Conservation (phyloP, 2,329 filamentous ascomycete species). For the Aspergillus tubingensis region DNA sequence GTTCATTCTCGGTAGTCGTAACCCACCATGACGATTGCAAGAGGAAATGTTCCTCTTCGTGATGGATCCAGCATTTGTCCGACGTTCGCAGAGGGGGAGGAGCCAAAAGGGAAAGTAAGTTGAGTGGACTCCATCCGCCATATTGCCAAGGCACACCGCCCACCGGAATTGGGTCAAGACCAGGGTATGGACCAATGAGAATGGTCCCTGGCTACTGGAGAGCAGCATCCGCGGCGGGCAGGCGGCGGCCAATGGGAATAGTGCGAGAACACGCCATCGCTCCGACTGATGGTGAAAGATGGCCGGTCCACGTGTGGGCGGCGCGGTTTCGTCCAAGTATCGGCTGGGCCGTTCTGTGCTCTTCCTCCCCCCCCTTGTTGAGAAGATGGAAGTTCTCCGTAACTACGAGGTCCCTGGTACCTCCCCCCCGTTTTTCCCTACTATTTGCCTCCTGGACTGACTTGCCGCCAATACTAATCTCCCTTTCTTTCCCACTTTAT, state of each 20-base stretch:
- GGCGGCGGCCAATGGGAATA: conserved; percentile 27
- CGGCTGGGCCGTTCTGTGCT: not conserved
- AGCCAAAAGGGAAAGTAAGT: not conserved
- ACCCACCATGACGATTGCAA: not conserved
- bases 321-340: not conserved
- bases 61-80: not conserved
- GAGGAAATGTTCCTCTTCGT: not conserved
- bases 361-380: not conserved
- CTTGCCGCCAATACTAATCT: too few species aligned
- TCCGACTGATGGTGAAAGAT: conserved; percentile 34
- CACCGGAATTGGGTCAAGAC: not conserved
- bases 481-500: too few species aligned
- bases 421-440: not conserved
- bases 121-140: conserved; percentile 5
- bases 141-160: conserved; percentile 17
- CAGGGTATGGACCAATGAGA: conserved; percentile 12
- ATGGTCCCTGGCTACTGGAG: not conserved
- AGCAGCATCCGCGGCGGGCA: not conserved
- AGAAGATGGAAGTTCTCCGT: too few species aligned
- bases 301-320: conserved; percentile 20
- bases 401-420: too few species aligned
- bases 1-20: not conserved
- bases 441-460: not conserved
- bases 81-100: not conserved
- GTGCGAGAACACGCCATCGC: conserved; percentile 36